Conservation (phyloP, 2,329 filamentous ascomycete species). For the Fusarium devonianum region DNA sequence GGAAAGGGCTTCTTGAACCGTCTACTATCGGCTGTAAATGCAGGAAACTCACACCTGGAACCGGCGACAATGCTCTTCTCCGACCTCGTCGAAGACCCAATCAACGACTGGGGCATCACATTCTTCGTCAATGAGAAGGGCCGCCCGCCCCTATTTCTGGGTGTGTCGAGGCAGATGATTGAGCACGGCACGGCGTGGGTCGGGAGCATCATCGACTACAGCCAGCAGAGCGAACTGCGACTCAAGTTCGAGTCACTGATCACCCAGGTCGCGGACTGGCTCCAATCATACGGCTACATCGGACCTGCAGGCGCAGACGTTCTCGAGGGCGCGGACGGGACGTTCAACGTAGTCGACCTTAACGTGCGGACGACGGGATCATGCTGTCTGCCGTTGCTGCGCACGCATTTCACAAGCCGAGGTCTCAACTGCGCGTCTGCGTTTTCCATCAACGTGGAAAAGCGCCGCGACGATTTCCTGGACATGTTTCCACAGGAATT, state of each 20-base stretch:
- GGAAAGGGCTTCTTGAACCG: slow-evolving; percentile 40
- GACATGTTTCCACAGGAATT: slow-evolving; percentile 37
- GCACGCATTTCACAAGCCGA: slow-evolving; percentile 40
- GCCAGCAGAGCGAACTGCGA: slow-evolving; percentile 41
- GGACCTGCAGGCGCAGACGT: slow-evolving; percentile 46
- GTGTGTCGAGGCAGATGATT: slow-evolving; percentile 47
- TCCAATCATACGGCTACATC: slow-evolving; percentile 42
- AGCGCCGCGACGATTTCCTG: slow-evolving; percentile 39
- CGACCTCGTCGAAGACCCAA: slow-evolving; percentile 42
- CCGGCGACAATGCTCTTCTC: slow-evolving; percentile 45
- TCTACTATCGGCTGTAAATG: slow-evolving; percentile 43
- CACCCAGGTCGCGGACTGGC: slow-evolving; percentile 37
- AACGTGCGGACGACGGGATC: slow-evolving; percentile 47
- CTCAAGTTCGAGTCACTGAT: slow-evolving; percentile 39
- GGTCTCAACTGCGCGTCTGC: slow-evolving; percentile 40
- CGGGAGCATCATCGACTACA: slow-evolving; percentile 46
- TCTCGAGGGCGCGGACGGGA: slow-evolving; percentile 38
- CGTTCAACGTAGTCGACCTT: slow-evolving; percentile 44
- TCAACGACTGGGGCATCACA: slow-evolving; percentile 46
- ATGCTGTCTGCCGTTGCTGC: slow-evolving; percentile 42
- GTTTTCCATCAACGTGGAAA: slow-evolving; percentile 40
- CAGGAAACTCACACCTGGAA: slow-evolving; percentile 42
- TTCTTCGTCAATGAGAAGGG: slow-evolving; percentile 44
- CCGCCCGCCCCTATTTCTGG: slow-evolving; percentile 41
- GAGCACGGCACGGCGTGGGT: slow-evolving; percentile 44